Percentiles rank a stretch among this genome's conserved stretches.
Conservation (phyloP, 208 protist species). For the Leishmania braziliensis region DNA sequence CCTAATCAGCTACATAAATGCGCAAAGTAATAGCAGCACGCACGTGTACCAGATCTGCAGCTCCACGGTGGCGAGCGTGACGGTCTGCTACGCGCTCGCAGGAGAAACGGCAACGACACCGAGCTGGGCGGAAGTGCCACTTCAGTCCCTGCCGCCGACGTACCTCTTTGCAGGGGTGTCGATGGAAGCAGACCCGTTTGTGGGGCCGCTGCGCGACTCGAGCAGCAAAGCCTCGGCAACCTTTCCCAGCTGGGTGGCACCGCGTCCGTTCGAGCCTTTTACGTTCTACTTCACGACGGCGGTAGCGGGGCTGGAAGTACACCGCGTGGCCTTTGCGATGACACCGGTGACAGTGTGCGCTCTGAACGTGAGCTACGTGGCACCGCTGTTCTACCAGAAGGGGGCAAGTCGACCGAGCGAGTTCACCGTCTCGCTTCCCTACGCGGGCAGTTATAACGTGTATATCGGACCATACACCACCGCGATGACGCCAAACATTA, state of each 20-base stretch:
- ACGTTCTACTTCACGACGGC: constrained; percentile 57
- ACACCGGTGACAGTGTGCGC: constrained; percentile 48
- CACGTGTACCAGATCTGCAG: constrained; percentile 70
- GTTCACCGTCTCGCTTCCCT: constrained; percentile 59
- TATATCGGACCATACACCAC: constrained; percentile 52
- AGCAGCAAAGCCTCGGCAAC: constrained; percentile 13
- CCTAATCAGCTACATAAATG: constrained; percentile 31
- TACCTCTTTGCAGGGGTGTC: constrained; percentile 58
- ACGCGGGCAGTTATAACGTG: constrained; percentile 60
- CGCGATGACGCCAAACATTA: constrained; percentile 55
- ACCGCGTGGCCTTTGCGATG: constrained; percentile 61
- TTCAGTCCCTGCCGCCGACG: constrained; percentile 39
- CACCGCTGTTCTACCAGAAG: constrained; percentile 50
- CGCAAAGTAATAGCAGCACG: constrained; percentile 44
- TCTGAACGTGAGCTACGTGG: constrained; percentile 47
- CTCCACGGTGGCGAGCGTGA: constrained; percentile 43
- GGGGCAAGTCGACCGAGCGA: constrained; percentile 26
- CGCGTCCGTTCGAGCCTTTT: constrained; percentile 81
- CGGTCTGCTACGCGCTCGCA: constrained; percentile 74
- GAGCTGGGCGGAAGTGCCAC: constrained; percentile 83
- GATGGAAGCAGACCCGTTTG: constrained; percentile 57
- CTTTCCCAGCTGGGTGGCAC: constrained; percentile 22
- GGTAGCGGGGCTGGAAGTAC: constrained; percentile 33
- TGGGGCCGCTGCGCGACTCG: constrained; percentile 33
- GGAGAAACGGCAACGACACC: constrained; percentile 11